Conservation (phyloP, 768 basidiomycete species). For the Termitomyces sp. region DNA sequence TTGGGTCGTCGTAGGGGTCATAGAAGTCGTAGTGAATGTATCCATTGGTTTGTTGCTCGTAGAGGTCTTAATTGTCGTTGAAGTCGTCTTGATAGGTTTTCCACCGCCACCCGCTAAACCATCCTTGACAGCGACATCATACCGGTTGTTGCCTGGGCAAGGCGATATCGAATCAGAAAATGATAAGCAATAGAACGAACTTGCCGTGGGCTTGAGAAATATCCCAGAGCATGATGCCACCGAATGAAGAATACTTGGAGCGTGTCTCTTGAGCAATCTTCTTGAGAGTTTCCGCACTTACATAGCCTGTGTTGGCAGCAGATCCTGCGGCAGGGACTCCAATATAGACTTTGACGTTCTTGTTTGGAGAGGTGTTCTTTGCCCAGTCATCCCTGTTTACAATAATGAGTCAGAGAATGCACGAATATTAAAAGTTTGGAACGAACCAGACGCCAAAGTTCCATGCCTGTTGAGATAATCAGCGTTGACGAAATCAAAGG, state of each 20-base stretch:
- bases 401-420: background rate
- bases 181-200: constrained; percentile 11
- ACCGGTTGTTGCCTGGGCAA: constrained; percentile 46
- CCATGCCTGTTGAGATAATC: constrained; percentile 39
- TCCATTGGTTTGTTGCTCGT: background rate
- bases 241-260: constrained; percentile 54
- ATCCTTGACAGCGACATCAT: constrained; percentile 56
- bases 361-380: constrained; percentile 47
- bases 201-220: constrained; percentile 40
- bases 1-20: background rate
- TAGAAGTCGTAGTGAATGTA: background rate
- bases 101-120: constrained; percentile 44
- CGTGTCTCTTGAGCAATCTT: constrained; percentile 44
- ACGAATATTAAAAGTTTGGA: background rate
- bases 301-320: constrained; percentile 55
- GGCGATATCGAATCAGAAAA: background rate
- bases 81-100: background rate
- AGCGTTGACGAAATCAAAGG: constrained; percentile 3
- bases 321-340: constrained; percentile 52
- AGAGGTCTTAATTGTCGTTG: background rate
- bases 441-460: constrained; percentile 49
- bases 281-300: constrained; percentile 37
- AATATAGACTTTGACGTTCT: constrained; percentile 57
- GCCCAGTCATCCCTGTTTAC: constrained; percentile 58
- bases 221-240: constrained; percentile 57